Percentiles rank a stretch among this genome's conserved stretches.
These are phyloP conservation scores for Amyloporia xantha DNA, from an alignment of 768 basidiomycete genomes.

Conservation along the genomic window DNA sequence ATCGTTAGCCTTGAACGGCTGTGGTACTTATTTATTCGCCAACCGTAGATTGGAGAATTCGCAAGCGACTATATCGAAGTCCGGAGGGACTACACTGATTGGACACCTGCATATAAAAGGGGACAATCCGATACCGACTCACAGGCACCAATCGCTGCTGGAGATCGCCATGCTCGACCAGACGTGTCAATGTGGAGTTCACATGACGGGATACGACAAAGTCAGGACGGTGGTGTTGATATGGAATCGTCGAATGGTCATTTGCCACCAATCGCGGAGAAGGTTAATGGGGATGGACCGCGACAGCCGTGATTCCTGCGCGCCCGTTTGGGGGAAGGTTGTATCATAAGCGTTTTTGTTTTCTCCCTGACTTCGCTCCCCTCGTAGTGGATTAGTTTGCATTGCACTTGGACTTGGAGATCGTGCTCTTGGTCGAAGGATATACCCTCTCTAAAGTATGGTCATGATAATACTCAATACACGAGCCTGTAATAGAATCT, in stretches of 20 bases:
- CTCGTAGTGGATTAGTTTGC: too few relatives aligned
- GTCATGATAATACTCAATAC: too few relatives aligned
- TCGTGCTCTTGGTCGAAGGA: too few relatives aligned
- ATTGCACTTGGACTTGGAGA: too few relatives aligned
- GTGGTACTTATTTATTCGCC: too few relatives aligned
- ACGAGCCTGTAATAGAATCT: too few relatives aligned
- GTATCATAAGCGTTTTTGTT: too few relatives aligned
- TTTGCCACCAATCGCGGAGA: slow-evolving; percentile 9
- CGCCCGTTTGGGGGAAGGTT: too few relatives aligned
- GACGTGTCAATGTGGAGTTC: slow-evolving; percentile 7
- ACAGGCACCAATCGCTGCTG: slow-evolving; percentile 18
- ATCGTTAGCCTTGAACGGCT: not conserved
- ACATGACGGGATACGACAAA: not conserved
- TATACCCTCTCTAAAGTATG: too few relatives aligned
- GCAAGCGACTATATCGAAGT: slow-evolving; percentile 51
- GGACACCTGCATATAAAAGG: slow-evolving; percentile 30
- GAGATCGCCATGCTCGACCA: slow-evolving; percentile 25
- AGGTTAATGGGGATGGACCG: not conserved
- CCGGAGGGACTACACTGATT: slow-evolving; percentile 57
- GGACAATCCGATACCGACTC: slow-evolving; percentile 7
- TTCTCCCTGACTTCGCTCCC: too few relatives aligned
- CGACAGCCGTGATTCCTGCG: too few relatives aligned
- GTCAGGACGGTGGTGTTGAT: not conserved
- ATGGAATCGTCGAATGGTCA: not conserved
- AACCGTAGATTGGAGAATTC: slow-evolving; percentile 43